Base-by-base conservation (phyloP, 2,329 filamentous ascomycete genomes). In the Mollisia scopiformis region DNA sequence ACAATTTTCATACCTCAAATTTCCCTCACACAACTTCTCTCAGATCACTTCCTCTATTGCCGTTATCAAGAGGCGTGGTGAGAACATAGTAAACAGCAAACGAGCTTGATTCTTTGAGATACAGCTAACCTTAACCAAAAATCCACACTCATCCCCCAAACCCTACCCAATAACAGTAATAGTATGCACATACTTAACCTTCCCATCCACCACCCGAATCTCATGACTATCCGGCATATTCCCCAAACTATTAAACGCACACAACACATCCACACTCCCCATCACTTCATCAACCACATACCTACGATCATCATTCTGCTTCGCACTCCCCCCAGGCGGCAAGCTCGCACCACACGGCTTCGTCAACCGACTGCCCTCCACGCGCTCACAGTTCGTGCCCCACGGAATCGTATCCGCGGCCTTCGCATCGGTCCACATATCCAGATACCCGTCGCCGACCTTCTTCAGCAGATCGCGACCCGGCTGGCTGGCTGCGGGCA, bases 251-350 rank as follows among this genome's bases (percentile, higher is more conserved):
- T 58, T 51, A 55, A 65, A 65, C 6, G 41, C 43, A 37, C 60
- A 62, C 7, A 65, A 31, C 13, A 65, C 57, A 55, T 65, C 63
- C 57, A 61, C 63, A 27, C 30, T 47, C 28, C 63, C 60, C 5
- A 62, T 28, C 8, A 52, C 58, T 52, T 62, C 60, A 57, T 65
- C 63, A 59, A 65, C 59, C 21, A 65, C 60, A 61, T 62, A 65
- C 6, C 63, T 28, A 35, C 63, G 41, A 54, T 57, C 58, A 14
- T 37, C 55, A 54, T 65, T 65, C 2, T 27, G 16, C 23, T 57
- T 62, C 8, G 50, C 8, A 37, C 55, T 58, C 1, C 63, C 63
- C 2, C 63, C 60, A 53, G 54, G 47, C 19, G 62, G 59, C n/a
- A 62, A 37, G 16, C 19, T n/a, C 11, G 13, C 59, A 49, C 54